These are phyloP conservation scores for Neurospora tetrasperma DNA, from an alignment of 495 filamentous ascomycete genomes.

Conservation along the genomic window DNA sequence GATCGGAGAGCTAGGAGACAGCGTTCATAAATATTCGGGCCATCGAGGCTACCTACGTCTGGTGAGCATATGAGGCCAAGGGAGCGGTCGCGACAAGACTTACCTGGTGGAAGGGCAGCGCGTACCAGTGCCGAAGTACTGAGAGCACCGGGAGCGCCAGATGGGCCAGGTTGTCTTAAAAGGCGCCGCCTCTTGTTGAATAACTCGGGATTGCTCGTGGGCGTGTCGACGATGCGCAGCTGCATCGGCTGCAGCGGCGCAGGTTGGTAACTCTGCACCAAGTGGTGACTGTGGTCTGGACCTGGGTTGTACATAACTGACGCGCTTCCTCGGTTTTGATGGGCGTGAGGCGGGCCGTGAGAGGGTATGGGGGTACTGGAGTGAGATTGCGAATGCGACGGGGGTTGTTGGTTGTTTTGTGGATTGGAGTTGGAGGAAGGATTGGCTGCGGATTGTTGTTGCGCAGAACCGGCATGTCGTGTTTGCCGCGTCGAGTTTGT, in stretches of 20 bases:
- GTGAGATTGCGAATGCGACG: constrained; percentile 13
- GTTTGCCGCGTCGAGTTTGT: constrained; percentile 48
- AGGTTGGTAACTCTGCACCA: constrained; percentile 50
- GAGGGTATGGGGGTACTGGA: constrained; percentile 8
- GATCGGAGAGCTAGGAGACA: constrained; percentile 73
- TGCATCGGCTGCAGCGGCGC: constrained; percentile 43
- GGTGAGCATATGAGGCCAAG: constrained; percentile 8
- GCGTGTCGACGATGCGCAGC: constrained; percentile 60
- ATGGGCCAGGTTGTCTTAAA: constrained; percentile 16
- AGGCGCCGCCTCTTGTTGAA: constrained; percentile 41
- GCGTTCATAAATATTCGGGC: constrained; percentile 81
- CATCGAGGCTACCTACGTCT: constrained; percentile 48
- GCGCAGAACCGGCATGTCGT: constrained; percentile 40
- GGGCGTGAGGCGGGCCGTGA: constrained; percentile 13
- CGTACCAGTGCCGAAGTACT: constrained; percentile 14
- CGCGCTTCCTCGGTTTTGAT: constrained; percentile 26
- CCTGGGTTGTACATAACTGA: constrained; percentile 27
- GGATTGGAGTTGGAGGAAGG: constrained; percentile 20
- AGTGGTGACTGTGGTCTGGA: constrained; percentile 35
- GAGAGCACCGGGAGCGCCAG: constrained; percentile 12
- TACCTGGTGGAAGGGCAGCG: constrained; percentile 18
- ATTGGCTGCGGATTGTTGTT: constrained; percentile 28
- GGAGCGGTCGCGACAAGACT: neutral
- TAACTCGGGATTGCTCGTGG: constrained; percentile 52
- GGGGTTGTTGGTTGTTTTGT: constrained; percentile 17